phyloP scores from a whole-genome alignment of 148 eudicot genomes.

The Dysphania ambrosioides region DNA sequence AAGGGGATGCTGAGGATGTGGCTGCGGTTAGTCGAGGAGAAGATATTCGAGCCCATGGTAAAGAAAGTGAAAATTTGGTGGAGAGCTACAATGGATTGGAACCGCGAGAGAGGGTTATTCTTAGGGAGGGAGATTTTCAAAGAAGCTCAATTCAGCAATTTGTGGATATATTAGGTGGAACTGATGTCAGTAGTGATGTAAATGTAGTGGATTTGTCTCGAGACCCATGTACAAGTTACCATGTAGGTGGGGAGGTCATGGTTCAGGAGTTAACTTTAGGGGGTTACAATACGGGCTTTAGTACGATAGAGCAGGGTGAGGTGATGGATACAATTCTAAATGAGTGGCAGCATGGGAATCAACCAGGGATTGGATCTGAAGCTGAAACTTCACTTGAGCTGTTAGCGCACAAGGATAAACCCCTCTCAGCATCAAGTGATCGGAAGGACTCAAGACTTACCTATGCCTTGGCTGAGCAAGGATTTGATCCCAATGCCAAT shows the following conservation, averaged over 20 bases:
- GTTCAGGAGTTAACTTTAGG: conserved; percentile 67
- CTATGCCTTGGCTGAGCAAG: conserved; percentile 31
- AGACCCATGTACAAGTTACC: conserved; percentile 39
- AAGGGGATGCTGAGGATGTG: conserved; percentile 44
- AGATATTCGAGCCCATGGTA: conserved; percentile 34
- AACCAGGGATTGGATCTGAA: conserved; percentile 33
- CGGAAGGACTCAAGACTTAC: conserved; percentile 36
- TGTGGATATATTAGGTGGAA: conserved; percentile 47
- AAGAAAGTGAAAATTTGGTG: conserved; percentile 35
- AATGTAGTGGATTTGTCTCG: conserved; percentile 32
- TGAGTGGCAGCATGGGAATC: conserved; percentile 47
- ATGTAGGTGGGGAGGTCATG: conserved; percentile 41
- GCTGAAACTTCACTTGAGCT: conserved; percentile 29
- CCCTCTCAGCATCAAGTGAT: conserved; percentile 26
- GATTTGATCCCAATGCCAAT: conserved; percentile 24
- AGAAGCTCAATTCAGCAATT: conserved; percentile 40
- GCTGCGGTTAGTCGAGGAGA: conserved; percentile 33
- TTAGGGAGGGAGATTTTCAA: conserved; percentile 35
- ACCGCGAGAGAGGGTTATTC: conserved; percentile 39
- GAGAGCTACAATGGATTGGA: conserved; percentile 38
- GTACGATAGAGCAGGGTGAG: conserved; percentile 37
- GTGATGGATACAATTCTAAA: conserved; percentile 33
- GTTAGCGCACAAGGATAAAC: conserved; percentile 30
- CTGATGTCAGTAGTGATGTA: conserved; percentile 31
- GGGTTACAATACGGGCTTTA: conserved; percentile 36